A percentile compares a stretch with the other conserved stretches of the same genome.
These are phyloP conservation scores for Irpex sp. DNA, from an alignment of 1,284 basidiomycete species.

Conservation along the genomic window DNA sequence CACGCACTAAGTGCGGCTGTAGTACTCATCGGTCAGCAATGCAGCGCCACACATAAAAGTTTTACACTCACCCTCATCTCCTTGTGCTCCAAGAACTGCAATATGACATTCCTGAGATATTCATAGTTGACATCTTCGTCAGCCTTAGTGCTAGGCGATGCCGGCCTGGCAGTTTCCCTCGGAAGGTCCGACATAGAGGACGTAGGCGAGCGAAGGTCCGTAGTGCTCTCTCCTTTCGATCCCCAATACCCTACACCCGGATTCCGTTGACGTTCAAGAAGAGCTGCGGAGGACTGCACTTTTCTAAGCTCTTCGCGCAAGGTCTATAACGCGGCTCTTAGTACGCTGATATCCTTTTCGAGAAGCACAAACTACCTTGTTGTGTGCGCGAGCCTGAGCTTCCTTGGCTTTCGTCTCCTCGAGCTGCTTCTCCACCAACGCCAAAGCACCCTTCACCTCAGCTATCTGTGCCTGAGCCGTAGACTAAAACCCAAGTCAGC, in stretches of 20 bases:
- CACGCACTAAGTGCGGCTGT: conserved; percentile 86
- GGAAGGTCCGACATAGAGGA: conserved; percentile 43
- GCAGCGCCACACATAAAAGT: too few species aligned
- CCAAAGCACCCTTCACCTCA: conserved; percentile 40
- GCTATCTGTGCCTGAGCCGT: conserved; percentile 35
- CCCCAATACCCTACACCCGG: conserved; percentile 94
- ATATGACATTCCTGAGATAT: conserved; percentile 88
- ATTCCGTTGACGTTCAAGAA: conserved; percentile 85
- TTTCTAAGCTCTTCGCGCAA: conserved; percentile 89
- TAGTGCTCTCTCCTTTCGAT: conserved; percentile 35
- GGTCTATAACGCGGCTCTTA: conserved; percentile 40
- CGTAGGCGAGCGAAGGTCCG: conserved; percentile 41
- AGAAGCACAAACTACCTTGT: conserved; percentile 52
- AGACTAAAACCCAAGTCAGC: conserved; percentile 31
- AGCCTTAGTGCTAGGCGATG: conserved; percentile 34
- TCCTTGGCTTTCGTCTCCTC: conserved; percentile 66
- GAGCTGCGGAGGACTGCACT: conserved; percentile 85
- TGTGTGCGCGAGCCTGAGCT: conserved; percentile 57
- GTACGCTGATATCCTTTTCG: background rate
- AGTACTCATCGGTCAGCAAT: too few species aligned
- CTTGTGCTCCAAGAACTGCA: conserved; percentile 89
- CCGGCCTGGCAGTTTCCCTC: conserved; percentile 27
- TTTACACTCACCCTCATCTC: too few species aligned
- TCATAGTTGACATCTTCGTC: conserved; percentile 94
- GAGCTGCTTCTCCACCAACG: conserved; percentile 47